A percentile compares a stretch with the other conserved stretches of the same genome.
Evolutionary conservation across 2,329 filamentous ascomycete species (phyloP).

Genomic region (Neonectria punicea): DNA sequence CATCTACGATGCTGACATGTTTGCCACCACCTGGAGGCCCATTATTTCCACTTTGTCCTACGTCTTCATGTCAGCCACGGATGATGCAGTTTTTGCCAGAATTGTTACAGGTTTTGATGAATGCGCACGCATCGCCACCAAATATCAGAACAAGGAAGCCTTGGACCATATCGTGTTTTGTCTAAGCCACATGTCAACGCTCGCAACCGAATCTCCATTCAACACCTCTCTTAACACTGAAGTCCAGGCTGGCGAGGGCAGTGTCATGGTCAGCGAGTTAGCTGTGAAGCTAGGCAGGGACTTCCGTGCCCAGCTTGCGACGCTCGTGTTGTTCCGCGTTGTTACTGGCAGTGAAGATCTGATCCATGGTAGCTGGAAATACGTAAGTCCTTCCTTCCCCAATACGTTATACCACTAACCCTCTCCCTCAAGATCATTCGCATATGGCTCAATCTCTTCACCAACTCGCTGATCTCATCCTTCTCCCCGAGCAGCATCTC

Average conservation of each 20-base stretch:
- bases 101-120: constrained; percentile 96
- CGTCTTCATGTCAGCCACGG: constrained; percentile 98
- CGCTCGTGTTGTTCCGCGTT: constrained; percentile 93
- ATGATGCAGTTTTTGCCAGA: constrained; percentile 93
- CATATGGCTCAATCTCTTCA: constrained; percentile 95
- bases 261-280: constrained; percentile 98
- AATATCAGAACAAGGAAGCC: constrained; percentile 84
- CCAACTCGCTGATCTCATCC: constrained; percentile 90
- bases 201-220: constrained; percentile 79
- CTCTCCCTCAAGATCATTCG: constrained; percentile 76
- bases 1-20: constrained; percentile 97
- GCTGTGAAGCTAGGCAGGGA: constrained; percentile 95
- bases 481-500: constrained; percentile 74
- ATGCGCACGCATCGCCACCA: constrained; percentile 90
- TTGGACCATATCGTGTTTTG: constrained; percentile 94
- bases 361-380: constrained; percentile 80
- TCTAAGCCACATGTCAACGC: constrained; percentile 87
- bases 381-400: constrained; percentile 64
- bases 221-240: constrained; percentile 95
- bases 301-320: constrained; percentile 92
- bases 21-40: constrained; percentile 93
- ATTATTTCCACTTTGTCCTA: constrained; percentile 95
- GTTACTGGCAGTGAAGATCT: constrained; percentile 85
- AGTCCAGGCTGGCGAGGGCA: constrained; percentile 89
- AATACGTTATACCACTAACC: constrained; percentile 10